These are phyloP conservation scores for Fusarium sacchari DNA, from an alignment of 2,329 filamentous ascomycete species.

Conservation along the genomic window DNA sequence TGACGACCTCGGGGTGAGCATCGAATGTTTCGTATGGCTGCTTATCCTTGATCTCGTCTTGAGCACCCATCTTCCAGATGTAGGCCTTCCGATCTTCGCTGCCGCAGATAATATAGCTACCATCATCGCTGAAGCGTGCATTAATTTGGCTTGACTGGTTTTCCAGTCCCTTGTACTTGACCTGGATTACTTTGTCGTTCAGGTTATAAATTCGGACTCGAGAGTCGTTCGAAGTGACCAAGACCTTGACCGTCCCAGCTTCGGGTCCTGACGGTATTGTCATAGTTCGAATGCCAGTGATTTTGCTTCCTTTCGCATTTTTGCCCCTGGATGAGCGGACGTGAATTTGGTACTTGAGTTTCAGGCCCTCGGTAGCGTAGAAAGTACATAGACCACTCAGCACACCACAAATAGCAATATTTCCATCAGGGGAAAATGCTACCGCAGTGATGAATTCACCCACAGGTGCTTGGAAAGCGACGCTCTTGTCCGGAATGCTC, in stretches of 20 bases:
- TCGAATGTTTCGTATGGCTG: conserved; percentile 89
- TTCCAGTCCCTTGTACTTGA: conserved; percentile 91
- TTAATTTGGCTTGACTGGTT: conserved; percentile 92
- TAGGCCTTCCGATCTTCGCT: conserved; percentile 92
- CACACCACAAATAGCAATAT: conserved; percentile 87
- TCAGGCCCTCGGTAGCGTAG: conserved; percentile 91
- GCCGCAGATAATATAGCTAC: conserved; percentile 86
- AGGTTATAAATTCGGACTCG: conserved; percentile 90
- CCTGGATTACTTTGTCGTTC: conserved; percentile 82
- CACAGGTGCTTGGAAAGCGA: conserved; percentile 81
- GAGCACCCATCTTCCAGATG: conserved; percentile 74
- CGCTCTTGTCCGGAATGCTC: conserved; percentile 97
- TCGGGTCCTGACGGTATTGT: conserved; percentile 58
- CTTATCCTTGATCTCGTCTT: conserved; percentile 79
- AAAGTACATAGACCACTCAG: conserved; percentile 87
- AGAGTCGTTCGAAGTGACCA: conserved; percentile 96
- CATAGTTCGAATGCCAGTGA: conserved; percentile 89
- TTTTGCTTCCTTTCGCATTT: conserved; percentile 96
- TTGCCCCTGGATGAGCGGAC: conserved; percentile 92
- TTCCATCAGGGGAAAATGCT: conserved; percentile 91
- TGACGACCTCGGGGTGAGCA: conserved; percentile 88
- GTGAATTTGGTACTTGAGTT: conserved; percentile 84
- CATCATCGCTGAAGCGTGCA: conserved; percentile 88
- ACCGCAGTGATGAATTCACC: conserved; percentile 94
- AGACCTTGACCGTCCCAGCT: conserved; percentile 78